Evolutionary conservation across 306 rosid genomes (phyloP), one percentile per base, ranked within the genome.

Genomic region (Cajanus cajan): DNA sequence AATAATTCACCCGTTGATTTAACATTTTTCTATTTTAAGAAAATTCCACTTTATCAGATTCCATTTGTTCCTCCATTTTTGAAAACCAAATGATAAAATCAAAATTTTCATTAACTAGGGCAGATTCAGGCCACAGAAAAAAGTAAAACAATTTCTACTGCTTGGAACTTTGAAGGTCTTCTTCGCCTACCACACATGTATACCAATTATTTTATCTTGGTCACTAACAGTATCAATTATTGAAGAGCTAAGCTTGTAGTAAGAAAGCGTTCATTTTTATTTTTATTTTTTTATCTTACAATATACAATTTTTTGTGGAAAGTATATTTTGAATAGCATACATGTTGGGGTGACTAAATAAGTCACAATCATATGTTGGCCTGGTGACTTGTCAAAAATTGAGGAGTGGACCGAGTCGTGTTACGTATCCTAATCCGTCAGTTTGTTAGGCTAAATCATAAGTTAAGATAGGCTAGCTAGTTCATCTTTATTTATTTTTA

Each of bases 31-130:
- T 59, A 13, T 79, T 59, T 70, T 9, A 31, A 61, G 64, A 47
- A 61, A 44, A 71, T 24, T 19, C 43, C 47, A 59, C 37, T 73
- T 52, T 21, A 50, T 39, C 15, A 5, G 54, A 64, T 39, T 80
- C 61, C 52, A 80, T 63, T n/a, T 80, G 79, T 73, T 65, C 71
- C 74, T 68, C 63, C 47, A 79, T 71, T 71, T 71, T 8, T 57
- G 66, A 44, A 39, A 57, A 67, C 2, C 8, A 50, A 37, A 22
- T 12, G 25, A 47, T 24, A 64, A 33, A 11, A 43, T 43, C 43
- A 63, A 31, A 7, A 22, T 14, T 39, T 63, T 77, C n/a, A 44
- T 8, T 9, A 24, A 54, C 15, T 8, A 51, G 16, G 62, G n/a
- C 33, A 76, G 9, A 34, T 73, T 66, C 12, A 19, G 15, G 19